Percentiles rank a stretch among this genome's conserved stretches.
Evolutionary conservation across 2,329 filamentous ascomycete genomes (phyloP).

Genomic region (Blastomyces parvus): DNA sequence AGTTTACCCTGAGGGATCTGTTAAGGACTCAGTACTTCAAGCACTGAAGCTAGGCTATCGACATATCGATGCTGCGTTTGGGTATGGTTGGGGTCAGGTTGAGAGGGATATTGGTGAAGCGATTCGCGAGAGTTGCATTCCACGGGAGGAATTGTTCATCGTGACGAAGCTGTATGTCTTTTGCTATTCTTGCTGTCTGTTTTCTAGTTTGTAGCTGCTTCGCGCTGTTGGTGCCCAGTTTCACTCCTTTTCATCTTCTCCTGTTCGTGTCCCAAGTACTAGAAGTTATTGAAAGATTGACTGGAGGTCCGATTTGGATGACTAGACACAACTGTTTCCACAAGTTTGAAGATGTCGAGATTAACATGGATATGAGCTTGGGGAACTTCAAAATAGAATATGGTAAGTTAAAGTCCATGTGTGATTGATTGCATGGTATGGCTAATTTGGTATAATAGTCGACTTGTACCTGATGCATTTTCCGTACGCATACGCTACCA

Average conservation of each 20-base stretch:
- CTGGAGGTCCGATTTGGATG: no score
- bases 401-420: no score
- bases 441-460: no score
- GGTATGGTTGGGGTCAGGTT: constrained; percentile 44
- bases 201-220: background rate
- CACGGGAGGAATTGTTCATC: constrained; percentile 55
- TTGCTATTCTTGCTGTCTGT: constrained; percentile 20
- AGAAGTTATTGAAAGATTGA: no score
- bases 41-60: constrained; percentile 44
- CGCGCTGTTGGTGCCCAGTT: constrained; percentile 10
- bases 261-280: constrained; percentile 17
- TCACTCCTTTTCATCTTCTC: background rate
- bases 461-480: background rate
- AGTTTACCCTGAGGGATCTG: constrained; percentile 21
- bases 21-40: constrained; percentile 40
- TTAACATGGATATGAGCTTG: no score
- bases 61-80: constrained; percentile 44
- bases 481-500: no score
- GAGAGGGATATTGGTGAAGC: constrained; percentile 57
- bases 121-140: constrained; percentile 55
- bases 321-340: no score
- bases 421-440: no score
- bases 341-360: no score
- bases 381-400: no score
- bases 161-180: constrained; percentile 50